Evolutionary conservation across 306 rosid species (phyloP).

Genomic region (Bauhinia variegata): DNA sequence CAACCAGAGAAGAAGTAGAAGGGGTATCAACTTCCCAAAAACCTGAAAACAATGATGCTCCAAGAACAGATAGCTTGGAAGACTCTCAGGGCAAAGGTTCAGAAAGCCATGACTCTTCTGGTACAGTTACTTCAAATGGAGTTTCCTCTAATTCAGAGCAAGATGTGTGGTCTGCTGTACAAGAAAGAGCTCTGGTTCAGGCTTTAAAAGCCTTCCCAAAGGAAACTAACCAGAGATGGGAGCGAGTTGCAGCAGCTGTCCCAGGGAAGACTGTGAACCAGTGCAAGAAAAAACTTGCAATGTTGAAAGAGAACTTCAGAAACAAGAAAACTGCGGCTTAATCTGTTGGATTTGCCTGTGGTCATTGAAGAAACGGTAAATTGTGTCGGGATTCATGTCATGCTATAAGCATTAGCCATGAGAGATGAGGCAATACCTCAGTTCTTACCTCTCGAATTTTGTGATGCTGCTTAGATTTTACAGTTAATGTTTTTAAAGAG

Average conservation of each 20-base stretch:
- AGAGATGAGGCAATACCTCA: conserved; percentile 23
- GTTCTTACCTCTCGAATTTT: conserved; percentile 39
- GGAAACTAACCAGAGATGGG: conserved; percentile 90
- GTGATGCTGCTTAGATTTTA: conserved; percentile 41
- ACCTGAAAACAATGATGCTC: conserved; percentile 45
- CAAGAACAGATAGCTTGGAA: conserved; percentile 36
- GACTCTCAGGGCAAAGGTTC: conserved; percentile 42
- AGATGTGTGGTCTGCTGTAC: conserved; percentile 86
- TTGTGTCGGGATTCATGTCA: conserved; percentile 1
- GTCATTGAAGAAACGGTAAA: conserved; percentile 8
- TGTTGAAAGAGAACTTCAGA: conserved; percentile 88
- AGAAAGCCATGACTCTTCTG: conserved; percentile 40
- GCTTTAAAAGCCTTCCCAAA: conserved; percentile 95
- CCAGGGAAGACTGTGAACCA: conserved; percentile 90
- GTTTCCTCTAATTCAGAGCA: conserved; percentile 63
- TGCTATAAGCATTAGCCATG: conserved; percentile 6
- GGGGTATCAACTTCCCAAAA: conserved; percentile 47
- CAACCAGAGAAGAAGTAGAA: conserved; percentile 79
- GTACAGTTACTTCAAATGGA: conserved; percentile 51
- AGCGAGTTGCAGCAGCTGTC: conserved; percentile 88
- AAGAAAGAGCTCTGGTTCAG: conserved; percentile 92
- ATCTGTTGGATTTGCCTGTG: conserved; percentile 12
- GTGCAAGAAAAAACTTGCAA: conserved; percentile 86
- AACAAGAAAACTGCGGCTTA: conserved; percentile 73
- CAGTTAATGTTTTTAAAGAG: conserved; percentile 43